Conservation (phyloP, 305 asterid genomes). For the Caryopteris hybrid region DNA sequence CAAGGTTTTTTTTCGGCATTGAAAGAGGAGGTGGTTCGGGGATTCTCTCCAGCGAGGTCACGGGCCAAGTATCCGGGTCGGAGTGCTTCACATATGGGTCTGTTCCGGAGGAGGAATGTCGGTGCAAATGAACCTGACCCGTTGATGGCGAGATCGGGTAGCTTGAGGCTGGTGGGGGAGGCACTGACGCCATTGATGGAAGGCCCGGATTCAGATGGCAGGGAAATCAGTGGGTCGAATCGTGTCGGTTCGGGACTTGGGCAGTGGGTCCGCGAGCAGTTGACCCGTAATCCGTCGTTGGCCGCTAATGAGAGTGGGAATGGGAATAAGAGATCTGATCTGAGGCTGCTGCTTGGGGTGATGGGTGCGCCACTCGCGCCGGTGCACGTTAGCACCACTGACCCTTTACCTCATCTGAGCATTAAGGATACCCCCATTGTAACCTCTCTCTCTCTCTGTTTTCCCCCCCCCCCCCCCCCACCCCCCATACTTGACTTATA, state of each 20-base stretch:
- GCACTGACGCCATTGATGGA: slow-evolving; percentile 78
- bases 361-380: slow-evolving; percentile 84
- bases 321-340: slow-evolving; percentile 59
- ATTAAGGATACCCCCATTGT: slow-evolving; percentile 67
- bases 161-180: slow-evolving; percentile 67
- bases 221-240: slow-evolving; percentile 66
- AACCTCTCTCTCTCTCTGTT: too few species aligned
- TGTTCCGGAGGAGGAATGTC: slow-evolving; percentile 52
- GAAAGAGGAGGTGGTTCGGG: slow-evolving; percentile 79
- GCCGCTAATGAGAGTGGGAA: slow-evolving; percentile 32
- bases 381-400: slow-evolving; percentile 53
- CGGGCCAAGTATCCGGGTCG: slow-evolving; percentile 55
- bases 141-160: slow-evolving; percentile 69
- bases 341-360: slow-evolving; percentile 66
- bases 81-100: slow-evolving; percentile 42
- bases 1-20: slow-evolving; percentile 88
- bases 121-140: slow-evolving; percentile 31
- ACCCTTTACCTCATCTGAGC: slow-evolving; percentile 63
- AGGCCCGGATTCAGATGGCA: slow-evolving; percentile 89
- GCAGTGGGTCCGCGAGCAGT: slow-evolving; percentile 80
- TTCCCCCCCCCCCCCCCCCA: too few species aligned
- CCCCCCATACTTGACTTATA: too few species aligned
- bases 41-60: slow-evolving; percentile 77
- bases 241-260: slow-evolving; percentile 72
- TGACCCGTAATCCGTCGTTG: slow-evolving; percentile 61